Evolutionary conservation across 2,329 filamentous ascomycete species (phyloP), one percentile per base, ranked within the genome.

Genomic region (Diaporthe helianthi): DNA sequence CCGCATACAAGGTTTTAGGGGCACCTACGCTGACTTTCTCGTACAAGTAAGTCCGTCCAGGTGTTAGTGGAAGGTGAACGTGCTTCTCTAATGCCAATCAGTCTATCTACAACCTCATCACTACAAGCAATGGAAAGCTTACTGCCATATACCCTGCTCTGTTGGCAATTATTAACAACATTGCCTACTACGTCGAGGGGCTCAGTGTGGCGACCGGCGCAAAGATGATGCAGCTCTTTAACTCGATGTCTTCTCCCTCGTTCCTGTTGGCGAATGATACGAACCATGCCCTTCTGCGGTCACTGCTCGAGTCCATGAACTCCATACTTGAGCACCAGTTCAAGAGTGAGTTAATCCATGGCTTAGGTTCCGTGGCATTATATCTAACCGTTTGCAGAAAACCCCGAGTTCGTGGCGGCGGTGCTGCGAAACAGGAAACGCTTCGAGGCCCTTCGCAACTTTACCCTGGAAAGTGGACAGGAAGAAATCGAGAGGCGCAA

Each of bases 61-160:
- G 33, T 10, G 29, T n/a, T 2, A 60, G 26, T 19, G 41, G 71
- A 19, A 60, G 6, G 13, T 41, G 19, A 58, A 79, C 81, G 63
- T 80, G 65, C 33, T 33, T 51, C 29, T 67, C 76, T 79, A 72
- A 80, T 66, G 38, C 29, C 53, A 52, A 38, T 13, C 71, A 95
- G 89, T 97, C 94, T 8, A 94, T 98, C 71, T 97, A 97, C 78
- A 93, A 87, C 36, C 87, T 99, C 72, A 97, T 98, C 76, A 96
- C 94, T 0, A 92, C 90, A 6, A 97, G 94, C 76, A 95, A 97
- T 81, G 93, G 94, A 65, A 95, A 92, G 73, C 86, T 98, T 9
- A 92, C 94, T 54, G 93, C 94, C 15, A 92, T 98, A 38, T 98
- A 98, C 76, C 94, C 95, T 19, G 94, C 96, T 1, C 84, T 99